phyloP scores from a whole-genome alignment of 371 early-diverging fungal genomes.

The Rhizopus microsporus region DNA sequence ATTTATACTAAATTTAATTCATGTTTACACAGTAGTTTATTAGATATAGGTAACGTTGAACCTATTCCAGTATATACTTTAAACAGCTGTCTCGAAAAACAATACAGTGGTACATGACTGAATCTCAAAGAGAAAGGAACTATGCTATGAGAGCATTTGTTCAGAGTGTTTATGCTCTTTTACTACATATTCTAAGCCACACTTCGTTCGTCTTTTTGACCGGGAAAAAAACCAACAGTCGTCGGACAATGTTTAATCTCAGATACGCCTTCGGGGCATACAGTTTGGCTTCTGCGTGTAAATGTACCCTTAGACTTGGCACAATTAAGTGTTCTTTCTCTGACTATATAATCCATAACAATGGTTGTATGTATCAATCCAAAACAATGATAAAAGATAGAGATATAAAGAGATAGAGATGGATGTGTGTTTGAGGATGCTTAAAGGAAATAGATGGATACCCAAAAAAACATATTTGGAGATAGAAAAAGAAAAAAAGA shows the following conservation, averaged over 20 bases:
- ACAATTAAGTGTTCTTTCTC: slow-evolving; percentile 28
- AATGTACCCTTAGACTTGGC: slow-evolving; percentile 19
- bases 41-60: no score
- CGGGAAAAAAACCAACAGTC: background rate
- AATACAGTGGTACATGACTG: no score
- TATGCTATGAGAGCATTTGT: no score
- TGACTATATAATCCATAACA: slow-evolving; percentile 36
- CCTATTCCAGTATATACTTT: no score
- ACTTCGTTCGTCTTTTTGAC: background rate
- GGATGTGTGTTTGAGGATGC: background rate
- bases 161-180: no score
- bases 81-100: no score
- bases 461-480: slow-evolving; percentile 1
- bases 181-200: background rate
- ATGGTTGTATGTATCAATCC: slow-evolving; percentile 30
- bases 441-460: background rate
- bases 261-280: background rate
- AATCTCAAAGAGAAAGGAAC: no score
- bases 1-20: no score
- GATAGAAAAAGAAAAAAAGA: slow-evolving; percentile 2
- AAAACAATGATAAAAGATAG: slow-evolving; percentile 2
- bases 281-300: slow-evolving; percentile 13
- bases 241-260: slow-evolving; percentile 6
- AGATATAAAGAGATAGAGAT: slow-evolving; percentile 2
- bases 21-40: no score